Evolutionary conservation across 176 grass and related monocot species (phyloP), one percentile per base, ranked within the genome.

Genomic region (Juncus inflexus): DNA sequence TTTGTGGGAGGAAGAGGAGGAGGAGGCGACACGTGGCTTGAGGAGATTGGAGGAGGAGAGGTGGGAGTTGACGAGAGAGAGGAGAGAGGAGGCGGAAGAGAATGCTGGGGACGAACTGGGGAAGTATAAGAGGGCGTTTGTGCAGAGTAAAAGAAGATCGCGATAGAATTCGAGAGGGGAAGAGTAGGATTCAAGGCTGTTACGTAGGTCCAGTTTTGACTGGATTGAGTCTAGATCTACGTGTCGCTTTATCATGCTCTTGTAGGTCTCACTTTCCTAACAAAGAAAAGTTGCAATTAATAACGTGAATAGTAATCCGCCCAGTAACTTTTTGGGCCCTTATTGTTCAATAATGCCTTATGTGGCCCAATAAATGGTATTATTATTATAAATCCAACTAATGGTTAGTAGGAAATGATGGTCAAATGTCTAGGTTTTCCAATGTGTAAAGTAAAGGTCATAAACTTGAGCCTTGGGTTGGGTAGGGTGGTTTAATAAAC

Each of bases 101-200:
- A 76, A 80, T 79, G 91, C 82, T 15, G 76, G 60, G n/a, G 82
- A 86, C 42, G 59, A 63, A 40, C 16, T 85, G 57, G 87, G 84
- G 77, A 63, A 97, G 87, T 86, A 91, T 69, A 97, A 84, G 41
- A 80, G 15, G 3, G 85, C 85, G 64, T 97, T 97, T 14, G 49
- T 42, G 69, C 85, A 91, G 40, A 91, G 87, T 43, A 91, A 82
- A 2, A 97, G 56, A 40, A 97, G 60, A 63, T 97, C 87, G 12
- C 79, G 92, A 74, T 87, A 97, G 79, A 97, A 84, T 74, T 97
- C 87, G 11, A 75, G 40, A 49, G 72, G 67, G 2, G 74, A 70
- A 4, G 76, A 7, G 63, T 89, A 89, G 40, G 43, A 47, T 47
- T 51, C 52, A 37, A 58, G 47, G 42, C 52, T 0, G 40, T 43